phyloP scores from a whole-genome alignment of 2,329 filamentous ascomycete genomes.

The Pestalotiopsis sp. region DNA sequence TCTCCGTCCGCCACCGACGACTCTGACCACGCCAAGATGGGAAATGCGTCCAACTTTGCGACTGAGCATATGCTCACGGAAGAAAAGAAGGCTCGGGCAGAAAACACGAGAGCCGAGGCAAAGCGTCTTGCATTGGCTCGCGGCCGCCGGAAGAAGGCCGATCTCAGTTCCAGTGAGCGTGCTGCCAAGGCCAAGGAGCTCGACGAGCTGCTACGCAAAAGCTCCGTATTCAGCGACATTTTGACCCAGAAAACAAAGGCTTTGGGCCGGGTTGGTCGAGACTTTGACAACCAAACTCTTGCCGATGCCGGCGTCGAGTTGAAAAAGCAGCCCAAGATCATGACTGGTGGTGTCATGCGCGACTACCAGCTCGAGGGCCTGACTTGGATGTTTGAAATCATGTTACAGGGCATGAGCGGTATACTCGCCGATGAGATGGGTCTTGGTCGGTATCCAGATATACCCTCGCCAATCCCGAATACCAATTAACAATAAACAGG shows the following conservation, averaged over 20 bases:
- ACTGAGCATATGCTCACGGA: constrained; percentile 37
- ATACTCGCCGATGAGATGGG: constrained; percentile 96
- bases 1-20: constrained; percentile 21
- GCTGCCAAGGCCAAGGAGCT: constrained; percentile 60
- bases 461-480: neutral
- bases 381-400: constrained; percentile 90
- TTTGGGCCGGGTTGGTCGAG: constrained; percentile 60
- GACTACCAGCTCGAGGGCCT: constrained; percentile 92
- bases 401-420: constrained; percentile 80
- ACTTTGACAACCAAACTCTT: constrained; percentile 58
- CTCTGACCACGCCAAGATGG: constrained; percentile 22
- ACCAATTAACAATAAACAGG: constrained; percentile 42
- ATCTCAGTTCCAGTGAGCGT: constrained; percentile 51
- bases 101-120: constrained; percentile 49
- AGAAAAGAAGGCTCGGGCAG: constrained; percentile 44
- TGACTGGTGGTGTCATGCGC: constrained; percentile 87
- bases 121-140: constrained; percentile 38
- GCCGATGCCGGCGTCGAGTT: constrained; percentile 71
- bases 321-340: constrained; percentile 80
- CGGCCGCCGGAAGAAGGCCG: constrained; percentile 44
- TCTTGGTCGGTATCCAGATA: constrained; percentile 47
- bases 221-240: constrained; percentile 61
- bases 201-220: constrained; percentile 59
- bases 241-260: constrained; percentile 64
- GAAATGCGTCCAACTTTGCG: constrained; percentile 22